Evolutionary conservation across 148 eudicot species (phyloP), one percentile per base, ranked within the genome.

Genomic region (Diospyros lotus): DNA sequence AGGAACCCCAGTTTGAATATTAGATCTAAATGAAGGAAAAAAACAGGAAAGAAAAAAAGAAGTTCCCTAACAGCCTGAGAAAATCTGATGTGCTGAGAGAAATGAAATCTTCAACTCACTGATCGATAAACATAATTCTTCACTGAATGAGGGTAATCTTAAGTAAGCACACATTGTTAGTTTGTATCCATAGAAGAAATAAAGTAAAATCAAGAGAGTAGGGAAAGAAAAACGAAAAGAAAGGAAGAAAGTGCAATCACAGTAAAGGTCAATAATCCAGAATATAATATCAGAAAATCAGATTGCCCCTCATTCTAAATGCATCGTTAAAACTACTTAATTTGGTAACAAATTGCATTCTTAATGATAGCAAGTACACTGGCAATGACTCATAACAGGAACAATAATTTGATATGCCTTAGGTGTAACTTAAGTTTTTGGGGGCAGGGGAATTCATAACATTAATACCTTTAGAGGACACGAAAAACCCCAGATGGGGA

Each of bases 311-410:
- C 48, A 8, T 17, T 43, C 50, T 15, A 18, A 64, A 41, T 39
- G n/a, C 4, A 39, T 63, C 41, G 50, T 28, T 28, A 28, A 28
- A 28, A 28, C 28, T 28, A 28, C 28, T 28, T 28, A 28, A 28
- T 28, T 28, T 62, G 59, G 15, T 43, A 48, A 60, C 15, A 60
- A 28, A 14, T 72, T 61, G 75, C 75, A 73, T 50, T 40, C 45
- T 38, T 9, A 14, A 50, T 38, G 58, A 61, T 61, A 61, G 67
- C 28, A 61, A 64, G 64, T 52, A 69, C 14, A 40, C 2, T 14
- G 3, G 8, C 69, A 18, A 15, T 11, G 39, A 62, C 41, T 3
- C 9, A 62, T 68, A n/a, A 61, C 3, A 14, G 15, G 45, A 72
- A 18, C 41, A 13, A 72, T 1, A 10, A 45, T 43, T 13, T 58